phyloP scores from a whole-genome alignment of 2,329 filamentous ascomycete species.

The Colletotrichum nymphaeae region DNA sequence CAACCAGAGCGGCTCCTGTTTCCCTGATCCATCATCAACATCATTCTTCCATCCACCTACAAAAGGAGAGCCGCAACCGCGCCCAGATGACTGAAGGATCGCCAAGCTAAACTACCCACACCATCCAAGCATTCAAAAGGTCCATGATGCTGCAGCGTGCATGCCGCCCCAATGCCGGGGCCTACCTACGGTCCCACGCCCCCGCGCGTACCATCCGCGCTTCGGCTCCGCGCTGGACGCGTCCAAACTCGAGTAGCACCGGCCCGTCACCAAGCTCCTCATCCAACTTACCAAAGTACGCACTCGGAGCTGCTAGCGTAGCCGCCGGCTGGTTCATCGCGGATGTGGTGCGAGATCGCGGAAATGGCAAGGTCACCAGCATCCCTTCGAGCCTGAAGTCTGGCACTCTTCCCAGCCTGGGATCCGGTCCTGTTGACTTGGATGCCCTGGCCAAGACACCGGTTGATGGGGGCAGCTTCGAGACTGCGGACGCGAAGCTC shows the following conservation, averaged over 20 bases:
- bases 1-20: not conserved
- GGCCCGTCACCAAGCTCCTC: not conserved
- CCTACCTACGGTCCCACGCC: not conserved
- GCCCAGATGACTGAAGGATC: not conserved
- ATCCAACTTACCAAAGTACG: not conserved
- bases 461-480: slow-evolving; percentile 35
- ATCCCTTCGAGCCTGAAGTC: not conserved
- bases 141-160: slow-evolving; percentile 28
- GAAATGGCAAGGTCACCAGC: not conserved
- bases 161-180: slow-evolving; percentile 1
- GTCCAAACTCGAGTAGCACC: slow-evolving; percentile 6
- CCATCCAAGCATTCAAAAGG: not conserved
- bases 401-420: slow-evolving; percentile 14
- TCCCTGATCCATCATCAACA: not conserved
- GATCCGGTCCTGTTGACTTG: slow-evolving; percentile 16
- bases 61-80: not conserved
- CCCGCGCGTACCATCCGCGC: not conserved
- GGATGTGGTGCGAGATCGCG: not conserved
- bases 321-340: not conserved
- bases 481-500: slow-evolving; percentile 44
- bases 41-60: not conserved
- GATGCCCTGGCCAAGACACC: slow-evolving; percentile 15
- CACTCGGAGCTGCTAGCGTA: not conserved
- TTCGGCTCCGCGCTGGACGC: slow-evolving; percentile 16
- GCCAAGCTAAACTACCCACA: not conserved